Percentiles rank a stretch among this genome's conserved stretches.
These are phyloP conservation scores for Penicillium macrosclerotiorum DNA, from an alignment of 495 filamentous ascomycete genomes.

Conservation along the genomic window DNA sequence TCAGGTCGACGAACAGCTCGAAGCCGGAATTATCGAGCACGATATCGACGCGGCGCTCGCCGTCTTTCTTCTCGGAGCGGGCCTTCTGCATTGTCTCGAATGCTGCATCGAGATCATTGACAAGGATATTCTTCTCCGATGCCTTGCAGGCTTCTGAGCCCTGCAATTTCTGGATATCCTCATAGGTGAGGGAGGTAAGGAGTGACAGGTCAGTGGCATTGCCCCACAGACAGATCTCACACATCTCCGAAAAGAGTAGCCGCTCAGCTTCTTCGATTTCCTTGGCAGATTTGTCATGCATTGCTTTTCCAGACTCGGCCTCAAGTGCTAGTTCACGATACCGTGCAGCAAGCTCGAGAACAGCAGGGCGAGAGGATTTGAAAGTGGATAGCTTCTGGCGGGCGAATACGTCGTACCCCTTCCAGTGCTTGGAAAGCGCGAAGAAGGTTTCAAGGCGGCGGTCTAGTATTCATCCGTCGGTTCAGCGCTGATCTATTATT, in stretches of 20 bases:
- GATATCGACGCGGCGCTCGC: conserved; percentile 76
- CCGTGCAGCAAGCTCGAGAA: conserved; percentile 78
- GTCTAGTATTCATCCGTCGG: conserved; percentile 20
- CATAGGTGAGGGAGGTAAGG: conserved; percentile 84
- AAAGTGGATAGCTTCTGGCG: conserved; percentile 92
- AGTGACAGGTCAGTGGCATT: conserved; percentile 95
- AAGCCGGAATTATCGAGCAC: conserved; percentile 96
- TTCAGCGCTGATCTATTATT: conserved; percentile 13
- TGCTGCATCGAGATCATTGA: conserved; percentile 74
- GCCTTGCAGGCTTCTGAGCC: conserved; percentile 79
- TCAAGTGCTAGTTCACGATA: conserved; percentile 66
- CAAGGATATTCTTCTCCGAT: conserved; percentile 83
- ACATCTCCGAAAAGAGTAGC: conserved; percentile 87
- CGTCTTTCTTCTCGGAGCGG: conserved; percentile 48
- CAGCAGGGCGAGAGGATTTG: conserved; percentile 85
- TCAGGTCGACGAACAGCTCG: conserved; percentile 91
- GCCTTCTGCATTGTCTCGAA: conserved; percentile 68
- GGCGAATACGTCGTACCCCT: conserved; percentile 85
- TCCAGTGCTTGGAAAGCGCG: conserved; percentile 79
- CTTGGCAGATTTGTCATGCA: conserved; percentile 37
- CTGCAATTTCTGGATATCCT: conserved; percentile 95
- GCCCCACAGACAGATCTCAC: conserved; percentile 96
- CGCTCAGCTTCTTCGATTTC: conserved; percentile 67
- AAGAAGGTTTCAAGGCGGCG: conserved; percentile 77
- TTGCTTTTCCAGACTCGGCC: conserved; percentile 39